Percentiles rank a stretch among this genome's conserved stretches.
Evolutionary conservation across 371 early-diverging fungal species (phyloP).

Genomic region (Mortierella sp.): DNA sequence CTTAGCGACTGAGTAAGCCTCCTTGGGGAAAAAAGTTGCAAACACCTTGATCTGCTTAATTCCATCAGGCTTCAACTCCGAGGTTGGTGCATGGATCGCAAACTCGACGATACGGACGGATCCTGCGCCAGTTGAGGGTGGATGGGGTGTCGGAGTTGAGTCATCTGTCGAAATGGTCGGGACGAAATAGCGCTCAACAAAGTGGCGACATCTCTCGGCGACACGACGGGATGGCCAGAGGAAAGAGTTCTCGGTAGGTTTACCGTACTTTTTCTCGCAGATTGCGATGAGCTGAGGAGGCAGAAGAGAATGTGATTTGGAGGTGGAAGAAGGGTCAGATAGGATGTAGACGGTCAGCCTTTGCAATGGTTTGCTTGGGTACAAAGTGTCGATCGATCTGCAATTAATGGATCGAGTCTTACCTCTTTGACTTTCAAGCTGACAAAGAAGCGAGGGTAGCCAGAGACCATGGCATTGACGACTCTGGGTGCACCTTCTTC

Average conservation of each 20-base stretch:
- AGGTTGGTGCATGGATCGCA: conserved; percentile 61
- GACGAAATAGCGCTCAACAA: conserved; percentile 67
- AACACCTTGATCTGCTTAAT: conserved; percentile 65
- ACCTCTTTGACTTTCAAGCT: conserved; percentile 79
- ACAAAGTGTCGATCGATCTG: conserved; percentile 23
- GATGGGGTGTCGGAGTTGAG: conserved; percentile 38
- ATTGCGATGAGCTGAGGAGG: conserved; percentile 59
- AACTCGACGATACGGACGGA: conserved; percentile 73
- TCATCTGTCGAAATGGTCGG: conserved; percentile 42
- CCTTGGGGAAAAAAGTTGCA: conserved; percentile 81
- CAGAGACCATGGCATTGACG: conserved; percentile 80
- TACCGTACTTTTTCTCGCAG: conserved; percentile 76
- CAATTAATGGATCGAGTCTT: conserved; percentile 9
- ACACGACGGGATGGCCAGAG: conserved; percentile 80
- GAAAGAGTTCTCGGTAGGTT: conserved; percentile 74
- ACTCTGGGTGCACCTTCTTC: conserved; percentile 89
- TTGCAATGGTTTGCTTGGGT: background rate
- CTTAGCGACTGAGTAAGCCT: conserved; percentile 80
- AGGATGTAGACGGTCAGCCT: background rate
- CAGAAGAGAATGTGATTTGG: background rate
- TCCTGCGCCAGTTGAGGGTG: conserved; percentile 5
- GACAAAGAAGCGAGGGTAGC: conserved; percentile 96
- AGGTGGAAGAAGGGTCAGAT: background rate
- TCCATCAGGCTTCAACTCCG: conserved; percentile 50
- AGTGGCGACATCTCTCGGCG: conserved; percentile 79